Evolutionary conservation across 345 rosid species (phyloP).

Genomic region (Nephelium lappaceum): DNA sequence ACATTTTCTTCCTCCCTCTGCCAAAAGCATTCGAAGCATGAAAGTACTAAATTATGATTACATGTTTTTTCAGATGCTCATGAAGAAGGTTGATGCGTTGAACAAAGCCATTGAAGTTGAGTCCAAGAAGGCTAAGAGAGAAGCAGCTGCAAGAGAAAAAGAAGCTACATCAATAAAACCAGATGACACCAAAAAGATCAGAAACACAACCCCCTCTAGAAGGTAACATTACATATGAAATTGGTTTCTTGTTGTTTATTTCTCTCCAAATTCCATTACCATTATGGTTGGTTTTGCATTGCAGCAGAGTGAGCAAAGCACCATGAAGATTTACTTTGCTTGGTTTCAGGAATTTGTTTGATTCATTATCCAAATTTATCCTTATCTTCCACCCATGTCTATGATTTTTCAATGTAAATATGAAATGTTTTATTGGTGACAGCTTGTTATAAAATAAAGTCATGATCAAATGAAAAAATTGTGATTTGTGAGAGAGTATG

Average conservation of each 20-base stretch:
- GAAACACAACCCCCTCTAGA: conserved; percentile 30
- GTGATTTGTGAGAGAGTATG: not conserved
- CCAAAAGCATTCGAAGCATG: conserved; percentile 1
- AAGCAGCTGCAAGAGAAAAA: conserved; percentile 70
- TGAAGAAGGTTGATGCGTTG: conserved; percentile 80
- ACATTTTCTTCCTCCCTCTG: not conserved
- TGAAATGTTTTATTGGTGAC: conserved; percentile 20
- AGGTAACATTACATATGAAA: conserved; percentile 22
- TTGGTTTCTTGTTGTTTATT: not conserved
- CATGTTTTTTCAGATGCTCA: conserved; percentile 55
- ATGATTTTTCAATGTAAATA: conserved; percentile 45
- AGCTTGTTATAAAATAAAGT: conserved; percentile 21
- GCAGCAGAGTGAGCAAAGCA: conserved; percentile 30
- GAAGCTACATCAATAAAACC: conserved; percentile 40
- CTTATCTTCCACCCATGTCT: not conserved
- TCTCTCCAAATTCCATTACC: not conserved
- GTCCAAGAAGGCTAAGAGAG: conserved; percentile 77
- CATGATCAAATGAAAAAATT: conserved; percentile 8
- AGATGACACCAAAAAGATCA: conserved; percentile 40
- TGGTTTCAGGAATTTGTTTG: conserved; percentile 32
- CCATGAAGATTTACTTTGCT: conserved; percentile 27
- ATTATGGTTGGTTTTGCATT: conserved; percentile 11
- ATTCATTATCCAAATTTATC: conserved; percentile 21
- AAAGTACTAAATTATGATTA: conserved; percentile 9
- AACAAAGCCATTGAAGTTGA: conserved; percentile 76